Conservation (phyloP, 495 filamentous ascomycete genomes). For the Xylaria scruposa region DNA sequence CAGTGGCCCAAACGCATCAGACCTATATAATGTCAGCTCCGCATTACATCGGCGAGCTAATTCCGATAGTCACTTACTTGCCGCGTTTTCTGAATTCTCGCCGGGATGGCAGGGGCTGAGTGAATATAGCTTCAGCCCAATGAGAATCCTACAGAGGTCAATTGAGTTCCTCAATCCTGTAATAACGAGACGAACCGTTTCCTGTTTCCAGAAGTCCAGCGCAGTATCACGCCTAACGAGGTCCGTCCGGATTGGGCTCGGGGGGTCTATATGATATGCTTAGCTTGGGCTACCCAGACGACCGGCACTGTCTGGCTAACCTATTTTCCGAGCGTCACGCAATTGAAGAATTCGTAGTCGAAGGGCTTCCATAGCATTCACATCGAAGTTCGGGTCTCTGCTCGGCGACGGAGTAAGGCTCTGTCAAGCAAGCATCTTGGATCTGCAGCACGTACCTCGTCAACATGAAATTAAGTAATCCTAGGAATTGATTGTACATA, state of each 20-base stretch:
- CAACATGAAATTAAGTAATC: slow-evolving; percentile 55
- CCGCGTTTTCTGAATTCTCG: slow-evolving; percentile 54
- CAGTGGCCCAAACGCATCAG: slow-evolving; percentile 44
- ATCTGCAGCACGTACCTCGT: slow-evolving; percentile 44
- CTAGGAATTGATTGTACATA: slow-evolving; percentile 60
- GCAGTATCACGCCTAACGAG: slow-evolving; percentile 40
- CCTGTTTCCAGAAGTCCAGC: slow-evolving; percentile 40
- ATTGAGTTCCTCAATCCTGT: neutral
- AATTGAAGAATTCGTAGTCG: slow-evolving; percentile 54
- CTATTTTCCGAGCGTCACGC: slow-evolving; percentile 52
- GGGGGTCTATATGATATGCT: slow-evolving; percentile 29
- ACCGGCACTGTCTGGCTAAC: slow-evolving; percentile 36
- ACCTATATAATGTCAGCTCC: neutral
- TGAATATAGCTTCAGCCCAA: slow-evolving; percentile 65
- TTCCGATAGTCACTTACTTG: slow-evolving; percentile 37
- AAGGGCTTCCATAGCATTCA: slow-evolving; percentile 57
- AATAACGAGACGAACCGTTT: slow-evolving; percentile 32
- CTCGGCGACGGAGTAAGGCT: slow-evolving; percentile 28
- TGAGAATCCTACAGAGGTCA: slow-evolving; percentile 42
- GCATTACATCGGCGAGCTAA: neutral
- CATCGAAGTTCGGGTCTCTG: slow-evolving; percentile 60
- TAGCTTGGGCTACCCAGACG: neutral
- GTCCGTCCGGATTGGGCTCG: slow-evolving; percentile 39
- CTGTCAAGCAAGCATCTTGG: neutral
- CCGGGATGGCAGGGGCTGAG: slow-evolving; percentile 56